Conservation (phyloP, 805 yeast genomes). For the Candida dendrica region DNA sequence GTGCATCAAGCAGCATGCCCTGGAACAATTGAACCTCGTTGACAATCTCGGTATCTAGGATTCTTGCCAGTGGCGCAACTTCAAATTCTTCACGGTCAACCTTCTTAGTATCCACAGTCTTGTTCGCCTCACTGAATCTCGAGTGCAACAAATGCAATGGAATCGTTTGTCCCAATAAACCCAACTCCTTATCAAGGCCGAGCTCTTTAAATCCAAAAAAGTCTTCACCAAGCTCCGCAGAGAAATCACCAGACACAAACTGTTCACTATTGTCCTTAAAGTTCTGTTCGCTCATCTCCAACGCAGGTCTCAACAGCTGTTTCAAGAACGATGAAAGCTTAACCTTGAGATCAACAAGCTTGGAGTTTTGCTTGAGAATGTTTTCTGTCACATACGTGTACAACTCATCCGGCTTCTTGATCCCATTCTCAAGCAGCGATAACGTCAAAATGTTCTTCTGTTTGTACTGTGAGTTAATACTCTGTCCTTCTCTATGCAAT, state of each 20-base stretch:
- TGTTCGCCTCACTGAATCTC: slow-evolving; percentile 53
- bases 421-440: slow-evolving; percentile 79
- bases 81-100: slow-evolving; percentile 61
- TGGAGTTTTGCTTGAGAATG: slow-evolving; percentile 57
- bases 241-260: slow-evolving; percentile 89
- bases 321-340: slow-evolving; percentile 69
- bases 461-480: slow-evolving; percentile 24
- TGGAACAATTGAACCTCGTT: slow-evolving; percentile 50
- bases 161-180: slow-evolving; percentile 73
- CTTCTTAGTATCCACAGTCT: slow-evolving; percentile 34
- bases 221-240: slow-evolving; percentile 91
- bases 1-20: slow-evolving; percentile 42
- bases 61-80: slow-evolving; percentile 42
- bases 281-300: slow-evolving; percentile 65
- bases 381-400: slow-evolving; percentile 70
- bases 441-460: slow-evolving; percentile 47
- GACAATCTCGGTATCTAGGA: slow-evolving; percentile 45
- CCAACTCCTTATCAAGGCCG: slow-evolving; percentile 89
- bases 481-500: slow-evolving; percentile 58
- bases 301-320: slow-evolving; percentile 74
- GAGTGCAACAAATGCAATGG: slow-evolving; percentile 87
- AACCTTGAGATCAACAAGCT: slow-evolving; percentile 58
- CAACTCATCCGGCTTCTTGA: slow-evolving; percentile 69
- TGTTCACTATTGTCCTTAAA: slow-evolving; percentile 91
- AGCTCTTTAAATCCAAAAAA: slow-evolving; percentile 94